phyloP scores from a whole-genome alignment of 352 stramenopile species.

The Globisporangium polare region DNA sequence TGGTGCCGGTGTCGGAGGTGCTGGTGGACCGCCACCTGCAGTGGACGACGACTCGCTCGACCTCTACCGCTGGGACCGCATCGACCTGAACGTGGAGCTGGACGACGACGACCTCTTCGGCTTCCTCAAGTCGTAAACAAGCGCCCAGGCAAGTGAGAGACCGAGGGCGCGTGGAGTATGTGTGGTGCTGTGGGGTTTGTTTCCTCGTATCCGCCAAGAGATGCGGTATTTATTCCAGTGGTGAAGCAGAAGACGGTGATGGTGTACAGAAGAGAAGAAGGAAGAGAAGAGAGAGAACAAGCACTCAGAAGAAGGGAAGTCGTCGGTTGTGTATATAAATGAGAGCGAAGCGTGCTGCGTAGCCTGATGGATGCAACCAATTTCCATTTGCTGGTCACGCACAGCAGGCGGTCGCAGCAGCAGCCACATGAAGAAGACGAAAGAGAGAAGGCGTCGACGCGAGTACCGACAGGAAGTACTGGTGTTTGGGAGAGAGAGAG shows the following conservation, averaged over 20 bases:
- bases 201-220: constrained; percentile 13
- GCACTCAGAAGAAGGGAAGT: neutral
- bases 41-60: constrained; percentile 55
- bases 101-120: constrained; percentile 85
- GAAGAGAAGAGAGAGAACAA: constrained; percentile 7
- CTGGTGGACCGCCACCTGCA: neutral
- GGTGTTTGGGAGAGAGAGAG: neutral
- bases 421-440: neutral
- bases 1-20: neutral
- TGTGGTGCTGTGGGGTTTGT: constrained; percentile 2
- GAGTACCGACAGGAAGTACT: constrained; percentile 5
- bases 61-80: constrained; percentile 75
- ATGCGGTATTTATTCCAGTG: constrained; percentile 16
- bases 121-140: constrained; percentile 73
- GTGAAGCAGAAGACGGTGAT: neutral
- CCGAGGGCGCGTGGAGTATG: constrained; percentile 23
- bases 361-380: too few species aligned
- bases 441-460: neutral
- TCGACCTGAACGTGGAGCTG: constrained; percentile 79
- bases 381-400: neutral
- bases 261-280: constrained; percentile 13
- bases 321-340: constrained; percentile 7
- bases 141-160: constrained; percentile 20
- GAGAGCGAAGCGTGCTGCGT: neutral
- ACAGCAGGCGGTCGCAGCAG: neutral